phyloP scores from a whole-genome alignment of 352 stramenopile genomes.

The Saprolegnia parasitica region DNA sequence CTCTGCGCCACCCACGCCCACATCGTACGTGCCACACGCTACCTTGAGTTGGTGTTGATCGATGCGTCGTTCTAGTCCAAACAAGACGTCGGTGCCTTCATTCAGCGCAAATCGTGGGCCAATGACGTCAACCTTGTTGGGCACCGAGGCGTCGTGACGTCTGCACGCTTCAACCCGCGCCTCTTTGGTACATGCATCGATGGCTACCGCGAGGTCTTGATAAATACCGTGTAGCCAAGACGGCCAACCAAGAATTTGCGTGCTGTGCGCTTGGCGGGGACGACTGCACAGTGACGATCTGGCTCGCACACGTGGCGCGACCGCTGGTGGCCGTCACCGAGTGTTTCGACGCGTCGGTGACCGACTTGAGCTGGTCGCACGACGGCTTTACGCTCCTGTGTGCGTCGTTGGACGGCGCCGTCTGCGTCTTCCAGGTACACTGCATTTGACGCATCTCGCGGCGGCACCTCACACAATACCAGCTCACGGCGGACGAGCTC shows the following conservation, averaged over 20 bases:
- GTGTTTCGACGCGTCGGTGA: constrained; percentile 81
- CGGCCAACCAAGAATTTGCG: constrained; percentile 72
- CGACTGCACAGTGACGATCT: constrained; percentile 81
- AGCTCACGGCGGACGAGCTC: constrained; percentile 56
- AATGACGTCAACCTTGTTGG: constrained; percentile 86
- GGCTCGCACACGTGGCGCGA: constrained; percentile 70
- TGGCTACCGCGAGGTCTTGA: neutral
- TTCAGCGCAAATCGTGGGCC: constrained; percentile 69
- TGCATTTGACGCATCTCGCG: neutral
- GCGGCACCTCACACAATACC: neutral
- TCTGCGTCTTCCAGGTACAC: constrained; percentile 77
- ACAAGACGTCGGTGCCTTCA: constrained; percentile 76
- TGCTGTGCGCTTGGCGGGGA: constrained; percentile 79
- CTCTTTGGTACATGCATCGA: constrained; percentile 42
- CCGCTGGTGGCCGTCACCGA: constrained; percentile 75
- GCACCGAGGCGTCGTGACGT: constrained; percentile 72
- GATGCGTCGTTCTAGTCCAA: constrained; percentile 41
- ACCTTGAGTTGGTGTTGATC: neutral
- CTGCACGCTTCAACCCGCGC: constrained; percentile 77
- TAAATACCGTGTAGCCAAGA: constrained; percentile 37
- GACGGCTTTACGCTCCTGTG: constrained; percentile 56
- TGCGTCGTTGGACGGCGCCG: constrained; percentile 71
- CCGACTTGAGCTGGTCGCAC: constrained; percentile 69
- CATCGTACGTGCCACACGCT: constrained; percentile 29
- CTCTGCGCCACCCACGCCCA: constrained; percentile 81